Evolutionary conservation across 306 rosid species (phyloP), one percentile per base, ranked within the genome.

Genomic region (Inga laurina): DNA sequence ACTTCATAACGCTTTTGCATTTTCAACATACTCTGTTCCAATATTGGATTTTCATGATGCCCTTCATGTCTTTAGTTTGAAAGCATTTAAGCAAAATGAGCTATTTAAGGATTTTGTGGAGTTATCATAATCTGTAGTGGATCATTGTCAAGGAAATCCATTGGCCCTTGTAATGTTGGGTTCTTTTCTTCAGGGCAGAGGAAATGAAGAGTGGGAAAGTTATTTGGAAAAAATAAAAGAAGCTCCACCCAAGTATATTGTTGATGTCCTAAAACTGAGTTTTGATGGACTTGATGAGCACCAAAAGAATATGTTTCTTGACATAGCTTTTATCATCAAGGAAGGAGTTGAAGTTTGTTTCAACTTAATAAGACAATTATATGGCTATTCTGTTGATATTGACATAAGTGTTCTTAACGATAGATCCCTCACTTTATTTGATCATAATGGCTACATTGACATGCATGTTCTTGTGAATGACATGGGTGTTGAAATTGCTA

Each of bases 51-150:
- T 34, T 1, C 13, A n/a, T n/a, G 49, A 80, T 56, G 68, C 87
- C 18, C 41, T 80, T 56, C n/a, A 12, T 5, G 81, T 84, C 56
- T 80, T 84, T 6, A 41, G 77, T 12, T 49, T 22, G 21, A 80
- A 84, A 59, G 66, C 34, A 24, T 59, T 59, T 12, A 59, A 59
- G 34, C 32, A 59, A 59, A 8, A 59, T n/a, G 35, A n/a, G 66
- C 66, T 35, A 22, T 59, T 3, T 59, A n/a, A 22, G 8, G 12
- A 5, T 24, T 59, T n/a, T 8, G 10, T 2, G 5, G 66, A 2
- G 34, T 22, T 59, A 24, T 59, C 66, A n/a, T 1, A 59, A 59
- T 9, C 6, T 7, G 7, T 24, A 22, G 14, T 59, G 14, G 14
- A 24, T 10, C 22, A 59, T 10, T 59, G 66, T 59, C 66, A 59